These are phyloP conservation scores for Wickerhamomyces sydowiorum DNA, from an alignment of 805 yeast species.

Conservation along the genomic window DNA sequence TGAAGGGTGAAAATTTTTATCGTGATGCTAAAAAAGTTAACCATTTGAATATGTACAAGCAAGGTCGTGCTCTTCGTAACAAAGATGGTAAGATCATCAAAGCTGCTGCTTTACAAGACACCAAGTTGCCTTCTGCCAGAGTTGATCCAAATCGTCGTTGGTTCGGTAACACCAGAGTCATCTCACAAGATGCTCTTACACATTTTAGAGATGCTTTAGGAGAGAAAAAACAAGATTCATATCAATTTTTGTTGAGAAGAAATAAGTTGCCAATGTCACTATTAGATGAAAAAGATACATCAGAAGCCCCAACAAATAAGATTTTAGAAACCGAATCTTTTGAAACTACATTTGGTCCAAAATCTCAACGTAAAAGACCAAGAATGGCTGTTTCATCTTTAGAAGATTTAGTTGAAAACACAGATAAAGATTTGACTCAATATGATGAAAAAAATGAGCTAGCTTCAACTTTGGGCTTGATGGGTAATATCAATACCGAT, in stretches of 20 bases:
- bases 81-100: constrained; percentile 80
- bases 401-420: constrained; percentile 64
- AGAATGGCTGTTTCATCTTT: constrained; percentile 70
- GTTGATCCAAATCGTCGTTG: constrained; percentile 95
- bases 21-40: constrained; percentile 90
- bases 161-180: constrained; percentile 97
- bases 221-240: constrained; percentile 73
- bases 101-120: constrained; percentile 85
- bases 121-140: constrained; percentile 84
- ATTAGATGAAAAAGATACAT: constrained; percentile 77
- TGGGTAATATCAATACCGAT: constrained; percentile 64
- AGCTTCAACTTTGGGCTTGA: constrained; percentile 68
- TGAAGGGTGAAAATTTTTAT: constrained; percentile 95
- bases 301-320: constrained; percentile 70
- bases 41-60: constrained; percentile 87
- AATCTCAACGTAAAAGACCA: constrained; percentile 89
- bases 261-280: constrained; percentile 95
- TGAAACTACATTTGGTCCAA: constrained; percentile 85
- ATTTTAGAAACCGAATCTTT: constrained; percentile 87
- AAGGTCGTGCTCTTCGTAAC: constrained; percentile 82
- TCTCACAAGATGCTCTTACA: constrained; percentile 90
- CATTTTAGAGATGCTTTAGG: constrained; percentile 95
- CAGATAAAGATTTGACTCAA: constrained; percentile 50
- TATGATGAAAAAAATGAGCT: constrained; percentile 75
- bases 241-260: constrained; percentile 81